Evolutionary conservation across 2,329 filamentous ascomycete species (phyloP).

Genomic region (Eurotiales sp.): DNA sequence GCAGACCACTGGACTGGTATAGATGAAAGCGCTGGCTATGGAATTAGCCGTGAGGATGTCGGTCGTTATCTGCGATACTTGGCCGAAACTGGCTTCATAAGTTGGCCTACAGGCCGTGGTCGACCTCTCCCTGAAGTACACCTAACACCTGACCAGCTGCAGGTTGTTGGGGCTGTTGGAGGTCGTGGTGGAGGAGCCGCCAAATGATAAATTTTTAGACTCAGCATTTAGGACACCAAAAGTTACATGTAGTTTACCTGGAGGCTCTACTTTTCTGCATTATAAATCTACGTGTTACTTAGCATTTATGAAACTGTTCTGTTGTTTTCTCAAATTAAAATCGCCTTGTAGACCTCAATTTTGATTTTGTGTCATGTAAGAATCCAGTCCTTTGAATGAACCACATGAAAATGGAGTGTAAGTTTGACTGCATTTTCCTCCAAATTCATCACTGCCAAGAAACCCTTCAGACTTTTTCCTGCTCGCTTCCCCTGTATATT

Average conservation of each 20-base stretch:
- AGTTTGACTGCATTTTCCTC: background rate
- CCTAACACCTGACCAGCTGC: constrained; percentile 13
- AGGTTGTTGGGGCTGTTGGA: constrained; percentile 14
- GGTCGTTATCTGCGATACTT: constrained; percentile 64
- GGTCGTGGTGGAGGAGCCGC: constrained; percentile 14
- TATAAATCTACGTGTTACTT: background rate
- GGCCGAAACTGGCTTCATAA: constrained; percentile 60
- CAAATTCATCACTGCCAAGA: too few relatives aligned
- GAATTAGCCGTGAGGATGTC: constrained; percentile 58
- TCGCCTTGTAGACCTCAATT: background rate
- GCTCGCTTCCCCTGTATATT: too few relatives aligned
- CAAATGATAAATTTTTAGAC: background rate
- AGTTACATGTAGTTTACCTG: constrained; percentile 8
- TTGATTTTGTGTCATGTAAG: background rate
- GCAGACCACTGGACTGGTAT: constrained; percentile 51
- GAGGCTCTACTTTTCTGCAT: background rate
- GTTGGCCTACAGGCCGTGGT: constrained; percentile 13
- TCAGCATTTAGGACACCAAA: constrained; percentile 4
- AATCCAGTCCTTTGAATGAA: background rate
- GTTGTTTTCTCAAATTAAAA: background rate
- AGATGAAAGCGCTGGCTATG: constrained; percentile 54
- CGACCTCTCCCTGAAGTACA: constrained; percentile 12
- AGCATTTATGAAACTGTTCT: background rate
- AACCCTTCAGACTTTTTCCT: too few relatives aligned
- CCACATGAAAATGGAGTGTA: too few relatives aligned